Base-by-base conservation (phyloP, 2,329 filamentous ascomycete species). In the Hymenoscyphus fraxineus region DNA sequence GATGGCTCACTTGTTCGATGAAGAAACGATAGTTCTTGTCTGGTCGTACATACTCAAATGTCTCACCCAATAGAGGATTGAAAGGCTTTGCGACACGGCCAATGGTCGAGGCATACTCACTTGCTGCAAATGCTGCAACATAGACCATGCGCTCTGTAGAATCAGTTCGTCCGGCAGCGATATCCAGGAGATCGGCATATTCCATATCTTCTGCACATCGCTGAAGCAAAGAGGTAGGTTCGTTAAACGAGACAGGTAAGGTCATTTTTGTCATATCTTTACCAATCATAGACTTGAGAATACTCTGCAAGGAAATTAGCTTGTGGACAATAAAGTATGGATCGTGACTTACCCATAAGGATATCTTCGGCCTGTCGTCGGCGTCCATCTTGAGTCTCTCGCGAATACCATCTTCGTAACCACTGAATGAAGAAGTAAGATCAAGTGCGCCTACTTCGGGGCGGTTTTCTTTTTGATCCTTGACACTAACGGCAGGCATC, bases 261-360 rank as follows among this genome's bases (percentile, higher is more conserved):
- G 95, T 98, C 94, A 99, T 99, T 81, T 96, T 98, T 44, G 95
- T 98, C 95, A 99, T 98, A 75, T 99, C 95, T 77, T 99, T 98
- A 68, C 95, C 95, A 78, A 99, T 97, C 95, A 99, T 98, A 27
- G 94, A 98, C 80, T 98, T 99, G 68, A 99, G 81, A 71, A 99
- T 97, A 70, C 90, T 90, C 93, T 97, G 69, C 9, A 62, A 61
- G 35, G 58, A 16, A 55, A 62, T 77, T 67, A 79, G 68, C 59
- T 58, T 19, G 41, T 15, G n/a, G 27, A 19, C 55, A 58, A 10
- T 35, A 41, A 41, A 55, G 22, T 22, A 13, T 54, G 38, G 59
- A 10, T 35, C 62, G 57, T 13, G 19, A 80, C 89, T 79, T 85
- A 96, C 93, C 95, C 95, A 99, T 55, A 99, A 87, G 38, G 91